Evolutionary conservation across 345 rosid species (phyloP).

Genomic region (Populus deltoides): DNA sequence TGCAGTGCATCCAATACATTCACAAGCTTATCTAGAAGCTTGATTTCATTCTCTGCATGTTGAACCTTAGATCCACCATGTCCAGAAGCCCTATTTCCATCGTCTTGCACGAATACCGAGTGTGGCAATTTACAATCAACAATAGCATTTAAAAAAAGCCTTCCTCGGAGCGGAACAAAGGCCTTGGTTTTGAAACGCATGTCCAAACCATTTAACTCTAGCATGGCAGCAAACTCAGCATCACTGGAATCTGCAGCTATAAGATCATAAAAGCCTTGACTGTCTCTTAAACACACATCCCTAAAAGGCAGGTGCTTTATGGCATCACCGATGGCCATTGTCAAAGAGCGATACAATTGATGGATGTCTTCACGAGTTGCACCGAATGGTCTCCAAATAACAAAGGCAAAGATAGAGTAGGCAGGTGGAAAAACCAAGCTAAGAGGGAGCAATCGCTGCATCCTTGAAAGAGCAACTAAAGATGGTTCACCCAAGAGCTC

Average conservation of each 20-base stretch:
- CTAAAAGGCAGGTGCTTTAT: conserved; percentile 84
- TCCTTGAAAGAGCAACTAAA: conserved; percentile 80
- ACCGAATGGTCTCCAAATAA: conserved; percentile 74
- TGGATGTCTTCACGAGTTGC: conserved; percentile 73
- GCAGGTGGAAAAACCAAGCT: conserved; percentile 92
- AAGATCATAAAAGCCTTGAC: conserved; percentile 73
- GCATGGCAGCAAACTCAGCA: conserved; percentile 75
- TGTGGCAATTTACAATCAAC: conserved; percentile 75
- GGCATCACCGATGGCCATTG: conserved; percentile 71
- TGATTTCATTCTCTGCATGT: conserved; percentile 53
- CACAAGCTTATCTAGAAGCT: conserved; percentile 81
- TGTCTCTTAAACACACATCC: conserved; percentile 87
- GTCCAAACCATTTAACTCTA: conserved; percentile 69
- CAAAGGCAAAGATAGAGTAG: conserved; percentile 73
- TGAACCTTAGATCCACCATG: conserved; percentile 50
- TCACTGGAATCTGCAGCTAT: conserved; percentile 78
- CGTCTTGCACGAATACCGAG: conserved; percentile 47
- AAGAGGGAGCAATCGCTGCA: conserved; percentile 88
- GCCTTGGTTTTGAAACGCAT: conserved; percentile 63
- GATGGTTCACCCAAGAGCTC: conserved; percentile 92
- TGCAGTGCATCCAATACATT: conserved; percentile 73
- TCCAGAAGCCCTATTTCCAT: conserved; percentile 44
- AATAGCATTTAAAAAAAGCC: conserved; percentile 79
- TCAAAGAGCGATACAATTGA: conserved; percentile 70
- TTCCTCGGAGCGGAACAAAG: conserved; percentile 87